A percentile compares a stretch with the other conserved stretches of the same genome.
These are phyloP conservation scores for Vinca minor DNA, from an alignment of 257 asterid species.

Conservation along the genomic window DNA sequence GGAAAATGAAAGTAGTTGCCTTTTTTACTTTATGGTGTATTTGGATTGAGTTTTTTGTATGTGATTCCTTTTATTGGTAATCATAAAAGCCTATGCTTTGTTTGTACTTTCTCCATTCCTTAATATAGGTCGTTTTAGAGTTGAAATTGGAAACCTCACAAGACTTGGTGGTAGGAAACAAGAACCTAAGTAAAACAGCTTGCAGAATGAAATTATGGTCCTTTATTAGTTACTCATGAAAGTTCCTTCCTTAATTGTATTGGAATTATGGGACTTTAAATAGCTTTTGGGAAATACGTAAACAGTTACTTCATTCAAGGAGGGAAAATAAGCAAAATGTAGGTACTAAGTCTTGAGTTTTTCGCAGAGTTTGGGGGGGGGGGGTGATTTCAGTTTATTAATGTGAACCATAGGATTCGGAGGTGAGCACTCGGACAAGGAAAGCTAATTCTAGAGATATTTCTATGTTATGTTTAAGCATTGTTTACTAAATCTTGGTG, in stretches of 20 bases:
- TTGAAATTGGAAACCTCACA: background rate
- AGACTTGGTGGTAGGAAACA: background rate
- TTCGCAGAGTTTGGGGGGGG: too few species aligned
- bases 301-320: background rate
- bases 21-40: too few species aligned
- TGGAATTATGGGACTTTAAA: too few species aligned
- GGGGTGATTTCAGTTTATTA: too few species aligned
- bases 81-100: too few species aligned
- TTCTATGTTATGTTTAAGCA: background rate
- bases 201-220: background rate
- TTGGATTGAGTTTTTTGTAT: too few species aligned
- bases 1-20: too few species aligned
- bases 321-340: background rate
- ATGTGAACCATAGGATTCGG: background rate
- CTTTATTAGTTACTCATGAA: background rate
- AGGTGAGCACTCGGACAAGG: background rate
- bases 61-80: too few species aligned
- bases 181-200: background rate
- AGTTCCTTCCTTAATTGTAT: background rate
- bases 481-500: background rate
- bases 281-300: too few species aligned
- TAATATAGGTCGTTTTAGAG: too few species aligned
- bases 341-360: too few species aligned
- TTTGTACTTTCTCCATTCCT: too few species aligned
- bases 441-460: background rate